A percentile compares a stretch with the other conserved stretches of the same genome.
These are phyloP conservation scores for Mycena leptocephala DNA, from an alignment of 768 basidiomycete genomes.

Conservation along the genomic window DNA sequence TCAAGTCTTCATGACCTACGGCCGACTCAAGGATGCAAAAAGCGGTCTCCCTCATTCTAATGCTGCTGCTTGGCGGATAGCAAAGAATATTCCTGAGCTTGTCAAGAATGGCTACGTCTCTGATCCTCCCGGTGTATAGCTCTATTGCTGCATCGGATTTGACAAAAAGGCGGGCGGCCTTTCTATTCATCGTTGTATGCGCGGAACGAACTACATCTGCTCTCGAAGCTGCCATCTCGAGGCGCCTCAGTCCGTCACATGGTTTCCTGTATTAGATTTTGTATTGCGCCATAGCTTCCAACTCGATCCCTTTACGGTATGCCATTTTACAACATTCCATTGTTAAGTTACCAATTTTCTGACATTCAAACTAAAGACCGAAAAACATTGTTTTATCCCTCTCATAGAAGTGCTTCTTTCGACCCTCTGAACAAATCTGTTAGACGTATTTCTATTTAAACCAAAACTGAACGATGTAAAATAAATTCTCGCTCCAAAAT, in stretches of 20 bases:
- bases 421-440: too few species aligned
- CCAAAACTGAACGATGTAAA: too few species aligned
- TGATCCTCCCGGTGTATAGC: conserved; percentile 36
- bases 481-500: too few species aligned
- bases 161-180: neutral
- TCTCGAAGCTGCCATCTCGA: neutral
- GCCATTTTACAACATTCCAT: too few species aligned
- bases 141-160: conserved; percentile 16
- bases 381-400: too few species aligned
- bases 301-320: too few species aligned
- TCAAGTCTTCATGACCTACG: conserved; percentile 48
- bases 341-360: too few species aligned
- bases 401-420: too few species aligned
- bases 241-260: conserved; percentile 10
- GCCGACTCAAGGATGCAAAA: conserved; percentile 51
- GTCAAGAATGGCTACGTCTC: conserved; percentile 40
- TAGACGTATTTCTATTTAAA: too few species aligned
- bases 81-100: conserved; percentile 46
- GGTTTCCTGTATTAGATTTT: conserved; percentile 14
- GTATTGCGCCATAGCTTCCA: conserved; percentile 5
- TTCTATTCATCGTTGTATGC: neutral
- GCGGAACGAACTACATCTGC: neutral
- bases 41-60: conserved; percentile 50
- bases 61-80: conserved; percentile 46
- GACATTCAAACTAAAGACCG: too few species aligned